phyloP scores from a whole-genome alignment of 345 rosid species.

The Iberis pinnata region DNA sequence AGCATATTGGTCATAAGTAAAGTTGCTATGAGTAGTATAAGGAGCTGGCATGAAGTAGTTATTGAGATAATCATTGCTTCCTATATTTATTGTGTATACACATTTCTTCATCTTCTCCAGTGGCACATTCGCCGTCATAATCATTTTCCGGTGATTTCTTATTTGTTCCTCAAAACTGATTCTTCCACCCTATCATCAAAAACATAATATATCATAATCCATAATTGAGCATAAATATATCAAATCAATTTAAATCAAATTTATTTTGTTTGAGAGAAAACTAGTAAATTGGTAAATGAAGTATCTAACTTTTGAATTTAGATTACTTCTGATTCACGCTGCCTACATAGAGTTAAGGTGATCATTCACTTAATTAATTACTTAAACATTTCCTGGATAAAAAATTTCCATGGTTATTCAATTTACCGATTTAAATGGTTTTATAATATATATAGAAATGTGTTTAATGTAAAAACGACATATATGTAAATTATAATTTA shows the following conservation, averaged over 20 bases:
- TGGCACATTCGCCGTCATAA: slow-evolving; percentile 21
- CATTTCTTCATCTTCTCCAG: slow-evolving; percentile 33
- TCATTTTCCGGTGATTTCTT: slow-evolving; percentile 29
- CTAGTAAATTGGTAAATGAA: not conserved
- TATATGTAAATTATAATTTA: too few species aligned
- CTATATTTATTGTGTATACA: slow-evolving; percentile 42
- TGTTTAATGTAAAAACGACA: too few species aligned
- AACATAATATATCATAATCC: not conserved
- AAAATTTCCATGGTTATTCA: too few species aligned
- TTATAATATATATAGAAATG: too few species aligned
- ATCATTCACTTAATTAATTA: too few species aligned
- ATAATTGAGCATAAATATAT: not conserved
- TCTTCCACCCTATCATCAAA: slow-evolving; percentile 35
- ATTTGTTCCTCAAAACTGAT: slow-evolving; percentile 37
- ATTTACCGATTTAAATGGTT: too few species aligned
- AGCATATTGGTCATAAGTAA: slow-evolving; percentile 26
- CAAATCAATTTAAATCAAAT: not conserved
- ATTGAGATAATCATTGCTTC: slow-evolving; percentile 47
- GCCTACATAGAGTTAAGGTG: too few species aligned
- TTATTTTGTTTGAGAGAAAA: not conserved
- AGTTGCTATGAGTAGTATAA: slow-evolving; percentile 8
- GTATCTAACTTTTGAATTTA: too few species aligned
- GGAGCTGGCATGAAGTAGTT: slow-evolving; percentile 40
- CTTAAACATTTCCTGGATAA: too few species aligned
- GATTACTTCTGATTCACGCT: not conserved